Evolutionary conservation across 2,329 filamentous ascomycete species (phyloP).

Genomic region (Volutella citrinella): DNA sequence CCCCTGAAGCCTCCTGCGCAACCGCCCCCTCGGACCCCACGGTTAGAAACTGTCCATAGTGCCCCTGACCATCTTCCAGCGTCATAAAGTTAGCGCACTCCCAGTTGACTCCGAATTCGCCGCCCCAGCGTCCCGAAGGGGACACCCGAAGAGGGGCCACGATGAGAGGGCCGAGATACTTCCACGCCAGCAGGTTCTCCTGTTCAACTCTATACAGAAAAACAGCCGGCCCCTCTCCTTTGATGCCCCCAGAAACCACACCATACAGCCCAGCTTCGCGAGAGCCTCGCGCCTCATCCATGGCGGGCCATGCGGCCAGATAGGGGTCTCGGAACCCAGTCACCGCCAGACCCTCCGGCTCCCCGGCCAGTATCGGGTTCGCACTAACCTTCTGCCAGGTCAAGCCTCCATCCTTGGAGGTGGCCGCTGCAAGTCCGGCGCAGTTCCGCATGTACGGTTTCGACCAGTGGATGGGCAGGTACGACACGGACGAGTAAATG

Average conservation of each 20-base stretch:
- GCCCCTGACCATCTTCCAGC: slow-evolving; percentile 28
- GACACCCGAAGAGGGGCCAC: slow-evolving; percentile 36
- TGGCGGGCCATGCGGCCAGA: slow-evolving; percentile 26
- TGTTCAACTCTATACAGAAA: slow-evolving; percentile 45
- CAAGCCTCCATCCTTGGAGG: slow-evolving; percentile 33
- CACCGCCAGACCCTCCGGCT: slow-evolving; percentile 25
- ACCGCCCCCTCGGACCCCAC: slow-evolving; percentile 48
- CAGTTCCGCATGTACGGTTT: slow-evolving; percentile 38
- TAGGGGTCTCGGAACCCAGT: slow-evolving; percentile 34
- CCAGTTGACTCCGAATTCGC: slow-evolving; percentile 50
- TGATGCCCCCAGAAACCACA: slow-evolving; percentile 46
- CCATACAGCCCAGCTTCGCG: slow-evolving; percentile 37
- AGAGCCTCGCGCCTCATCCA: slow-evolving; percentile 23
- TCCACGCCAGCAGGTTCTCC: slow-evolving; percentile 39
- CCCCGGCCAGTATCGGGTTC: slow-evolving; percentile 29
- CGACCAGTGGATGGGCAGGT: slow-evolving; percentile 35
- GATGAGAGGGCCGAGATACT: slow-evolving; percentile 41
- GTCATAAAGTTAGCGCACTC: slow-evolving; percentile 47
- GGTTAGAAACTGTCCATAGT: slow-evolving; percentile 38
- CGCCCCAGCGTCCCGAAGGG: slow-evolving; percentile 41
- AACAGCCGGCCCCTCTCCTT: slow-evolving; percentile 37
- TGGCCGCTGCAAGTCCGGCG: slow-evolving; percentile 39
- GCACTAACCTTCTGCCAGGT: slow-evolving; percentile 30
- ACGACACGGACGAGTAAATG: slow-evolving; percentile 32
- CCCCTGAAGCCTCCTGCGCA: no score